phyloP scores from a whole-genome alignment of 2,329 filamentous ascomycete species.

The Arthroderma sp. region DNA sequence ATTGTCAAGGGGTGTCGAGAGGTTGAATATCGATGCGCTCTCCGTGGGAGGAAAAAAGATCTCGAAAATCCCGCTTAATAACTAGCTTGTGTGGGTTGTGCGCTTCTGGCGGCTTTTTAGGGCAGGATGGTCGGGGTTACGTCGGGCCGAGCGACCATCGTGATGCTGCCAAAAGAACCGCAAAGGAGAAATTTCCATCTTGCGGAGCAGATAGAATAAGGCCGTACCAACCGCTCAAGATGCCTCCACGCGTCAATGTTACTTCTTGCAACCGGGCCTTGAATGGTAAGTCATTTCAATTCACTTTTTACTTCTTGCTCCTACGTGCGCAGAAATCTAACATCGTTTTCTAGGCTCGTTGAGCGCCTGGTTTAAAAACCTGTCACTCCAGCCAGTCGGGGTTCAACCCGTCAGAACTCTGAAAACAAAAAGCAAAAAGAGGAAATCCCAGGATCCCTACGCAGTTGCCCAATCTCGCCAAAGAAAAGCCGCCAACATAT shows the following conservation, averaged over 20 bases:
- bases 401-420: conserved; percentile 10
- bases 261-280: conserved; percentile 48
- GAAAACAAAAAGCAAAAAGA: conserved; percentile 3
- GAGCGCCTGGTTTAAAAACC: conserved; percentile 1
- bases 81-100: conserved; percentile 8
- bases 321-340: not conserved
- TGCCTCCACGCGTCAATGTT: conserved; percentile 55
- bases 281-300: conserved; percentile 38
- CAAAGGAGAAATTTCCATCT: not conserved
- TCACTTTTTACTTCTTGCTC: not conserved
- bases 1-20: conserved; percentile 22
- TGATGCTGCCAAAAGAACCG: not conserved
- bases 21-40: conserved; percentile 1
- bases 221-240: conserved; percentile 26
- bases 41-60: not conserved
- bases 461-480: conserved; percentile 66
- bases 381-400: conserved; percentile 7
- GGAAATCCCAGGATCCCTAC: conserved; percentile 54
- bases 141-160: not conserved
- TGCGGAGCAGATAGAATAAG: not conserved
- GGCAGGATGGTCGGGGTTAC: conserved; percentile 5
- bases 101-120: conserved; percentile 7
- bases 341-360: conserved; percentile 2
- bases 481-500: conserved; percentile 69
- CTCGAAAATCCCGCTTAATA: conserved; percentile 7